These are phyloP conservation scores for Mycena capillaripes DNA, from an alignment of 768 basidiomycete genomes.

Conservation along the genomic window DNA sequence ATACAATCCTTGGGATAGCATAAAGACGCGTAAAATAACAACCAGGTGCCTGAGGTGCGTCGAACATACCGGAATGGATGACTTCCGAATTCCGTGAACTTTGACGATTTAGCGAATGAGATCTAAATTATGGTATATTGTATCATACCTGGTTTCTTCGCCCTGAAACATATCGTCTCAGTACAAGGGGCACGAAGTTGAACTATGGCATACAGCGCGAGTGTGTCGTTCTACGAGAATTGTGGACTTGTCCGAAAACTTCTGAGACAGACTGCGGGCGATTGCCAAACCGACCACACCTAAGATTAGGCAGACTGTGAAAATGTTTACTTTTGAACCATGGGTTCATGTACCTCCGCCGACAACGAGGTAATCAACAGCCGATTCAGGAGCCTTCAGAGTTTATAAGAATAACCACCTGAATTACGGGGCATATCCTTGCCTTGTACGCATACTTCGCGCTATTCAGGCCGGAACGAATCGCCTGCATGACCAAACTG, in stretches of 20 bases:
- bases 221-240: slow-evolving; percentile 86
- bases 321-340: background rate
- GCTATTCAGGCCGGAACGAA: slow-evolving; percentile 31
- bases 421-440: background rate
- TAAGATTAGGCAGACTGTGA: slow-evolving; percentile 42
- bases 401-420: background rate
- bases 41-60: too few relatives aligned
- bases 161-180: slow-evolving; percentile 53
- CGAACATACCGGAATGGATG: slow-evolving; percentile 82
- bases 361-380: slow-evolving; percentile 88
- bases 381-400: slow-evolving; percentile 71
- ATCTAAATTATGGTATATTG: background rate
- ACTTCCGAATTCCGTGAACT: slow-evolving; percentile 97
- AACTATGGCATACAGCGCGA: slow-evolving; percentile 49
- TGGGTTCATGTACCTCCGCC: slow-evolving; percentile 79
- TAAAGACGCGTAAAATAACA: background rate
- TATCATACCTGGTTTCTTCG: slow-evolving; percentile 84
- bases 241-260: slow-evolving; percentile 77
- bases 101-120: background rate
- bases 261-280: slow-evolving; percentile 76
- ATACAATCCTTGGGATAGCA: slow-evolving; percentile 72
- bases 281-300: slow-evolving; percentile 91
- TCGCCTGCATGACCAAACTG: background rate
- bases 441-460: slow-evolving; percentile 32
- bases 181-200: background rate